Percentiles rank a stretch among this genome's conserved stretches.
Conservation (phyloP, 140 eudicot genomes). For the Cichorium intybus region DNA sequence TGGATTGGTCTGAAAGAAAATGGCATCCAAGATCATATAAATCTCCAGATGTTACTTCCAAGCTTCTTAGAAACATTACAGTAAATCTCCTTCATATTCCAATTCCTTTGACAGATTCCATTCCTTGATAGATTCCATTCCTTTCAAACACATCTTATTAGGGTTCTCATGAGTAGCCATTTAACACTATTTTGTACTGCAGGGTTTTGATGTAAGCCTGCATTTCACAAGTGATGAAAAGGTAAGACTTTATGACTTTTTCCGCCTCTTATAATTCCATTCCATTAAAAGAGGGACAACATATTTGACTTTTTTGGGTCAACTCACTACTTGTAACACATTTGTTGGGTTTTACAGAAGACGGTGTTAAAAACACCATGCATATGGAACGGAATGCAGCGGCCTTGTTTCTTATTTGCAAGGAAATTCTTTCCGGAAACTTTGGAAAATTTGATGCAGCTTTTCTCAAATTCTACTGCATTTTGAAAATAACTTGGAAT, state of each 20-base stretch:
- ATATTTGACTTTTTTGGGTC: constrained; percentile 4
- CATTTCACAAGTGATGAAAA: constrained; percentile 67
- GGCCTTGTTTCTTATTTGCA: constrained; percentile 56
- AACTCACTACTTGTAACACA: background rate
- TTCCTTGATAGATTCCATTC: background rate
- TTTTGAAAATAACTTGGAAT: constrained; percentile 15
- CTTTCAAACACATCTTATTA: background rate
- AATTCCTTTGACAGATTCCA: background rate
- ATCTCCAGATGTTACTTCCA: constrained; percentile 48
- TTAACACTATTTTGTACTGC: constrained; percentile 28
- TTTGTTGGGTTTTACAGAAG: constrained; percentile 28
- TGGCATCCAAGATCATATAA: constrained; percentile 74
- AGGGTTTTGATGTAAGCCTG: constrained; percentile 46
- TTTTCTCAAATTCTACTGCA: constrained; percentile 47
- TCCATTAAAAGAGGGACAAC: background rate
- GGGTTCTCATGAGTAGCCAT: background rate
- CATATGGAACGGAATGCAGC: constrained; percentile 50
- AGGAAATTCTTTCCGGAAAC: constrained; percentile 53
- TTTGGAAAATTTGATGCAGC: constrained; percentile 45
- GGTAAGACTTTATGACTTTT: constrained; percentile 28
- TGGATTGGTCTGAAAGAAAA: constrained; percentile 79
- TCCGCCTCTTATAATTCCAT: background rate
- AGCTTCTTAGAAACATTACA: constrained; percentile 58
- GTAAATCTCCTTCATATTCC: constrained; percentile 28
- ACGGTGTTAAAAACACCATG: constrained; percentile 45